Percentiles rank a stretch among this genome's conserved stretches.
phyloP scores from a whole-genome alignment of 768 basidiomycete genomes.

The Suillus decipiens region DNA sequence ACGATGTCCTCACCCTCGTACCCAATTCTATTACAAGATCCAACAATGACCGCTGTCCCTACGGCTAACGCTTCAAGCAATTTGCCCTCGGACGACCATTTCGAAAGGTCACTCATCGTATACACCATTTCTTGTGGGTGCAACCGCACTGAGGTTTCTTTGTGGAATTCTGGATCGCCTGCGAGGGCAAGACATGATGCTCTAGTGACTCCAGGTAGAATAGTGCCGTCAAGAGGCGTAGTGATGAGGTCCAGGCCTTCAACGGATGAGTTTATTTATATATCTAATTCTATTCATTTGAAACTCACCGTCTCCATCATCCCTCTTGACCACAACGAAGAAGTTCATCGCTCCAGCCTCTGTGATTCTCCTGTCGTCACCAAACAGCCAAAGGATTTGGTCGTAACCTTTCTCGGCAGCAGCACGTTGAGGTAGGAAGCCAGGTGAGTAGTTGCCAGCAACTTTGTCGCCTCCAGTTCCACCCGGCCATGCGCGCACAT shows the following conservation, averaged over 20 bases:
- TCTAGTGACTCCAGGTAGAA: slow-evolving; percentile 91
- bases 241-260: slow-evolving; percentile 82
- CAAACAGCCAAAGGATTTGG: slow-evolving; percentile 79
- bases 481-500: slow-evolving; percentile 81
- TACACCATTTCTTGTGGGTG: slow-evolving; percentile 58
- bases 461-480: slow-evolving; percentile 68
- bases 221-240: slow-evolving; percentile 87
- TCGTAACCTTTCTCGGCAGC: slow-evolving; percentile 71
- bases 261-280: not conserved
- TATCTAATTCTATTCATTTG: not conserved
- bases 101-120: slow-evolving; percentile 61
- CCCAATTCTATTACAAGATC: slow-evolving; percentile 71
- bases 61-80: slow-evolving; percentile 84
- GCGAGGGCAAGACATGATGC: slow-evolving; percentile 79
- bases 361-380: slow-evolving; percentile 53
- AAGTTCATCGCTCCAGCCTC: slow-evolving; percentile 84
- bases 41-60: slow-evolving; percentile 83
- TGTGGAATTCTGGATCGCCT: slow-evolving; percentile 55
- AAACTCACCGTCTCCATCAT: slow-evolving; percentile 53
- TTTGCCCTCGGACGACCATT: slow-evolving; percentile 54
- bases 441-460: slow-evolving; percentile 64
- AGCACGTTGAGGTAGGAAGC: slow-evolving; percentile 62
- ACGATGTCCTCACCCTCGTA: slow-evolving; percentile 63
- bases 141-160: slow-evolving; percentile 29
- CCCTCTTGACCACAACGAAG: slow-evolving; percentile 62